Evolutionary conservation across 2,329 filamentous ascomycete species (phyloP).

Genomic region (Ascochyta koolunga): DNA sequence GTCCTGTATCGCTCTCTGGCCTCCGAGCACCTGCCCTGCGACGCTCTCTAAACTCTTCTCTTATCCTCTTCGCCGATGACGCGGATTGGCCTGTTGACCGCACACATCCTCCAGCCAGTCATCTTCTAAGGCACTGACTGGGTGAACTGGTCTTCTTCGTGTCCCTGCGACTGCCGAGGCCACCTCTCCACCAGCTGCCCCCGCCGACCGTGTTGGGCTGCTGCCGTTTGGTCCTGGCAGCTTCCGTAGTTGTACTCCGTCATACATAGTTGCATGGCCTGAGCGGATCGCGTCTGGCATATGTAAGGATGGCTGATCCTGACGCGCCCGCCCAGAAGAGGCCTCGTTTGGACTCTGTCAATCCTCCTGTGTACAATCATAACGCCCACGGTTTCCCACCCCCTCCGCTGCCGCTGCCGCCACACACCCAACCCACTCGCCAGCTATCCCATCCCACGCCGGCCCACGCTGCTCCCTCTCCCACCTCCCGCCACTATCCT

Average conservation of each 20-base stretch:
- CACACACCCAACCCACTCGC: conserved; percentile 37
- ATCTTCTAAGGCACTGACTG: conserved; percentile 35
- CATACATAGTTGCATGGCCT: conserved; percentile 49
- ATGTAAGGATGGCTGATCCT: conserved; percentile 50
- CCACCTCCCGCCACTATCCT: conserved; percentile 34
- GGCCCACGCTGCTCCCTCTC: conserved; percentile 39
- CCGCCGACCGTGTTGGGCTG: conserved; percentile 33
- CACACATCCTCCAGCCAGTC: conserved; percentile 32
- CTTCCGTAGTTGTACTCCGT: conserved; percentile 25
- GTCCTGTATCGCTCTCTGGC: conserved; percentile 38
- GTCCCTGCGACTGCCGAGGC: conserved; percentile 41
- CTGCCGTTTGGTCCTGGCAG: conserved; percentile 31
- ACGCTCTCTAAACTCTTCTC: conserved; percentile 45
- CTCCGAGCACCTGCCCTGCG: conserved; percentile 40
- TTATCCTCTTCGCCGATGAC: conserved; percentile 41
- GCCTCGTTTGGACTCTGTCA: conserved; percentile 47
- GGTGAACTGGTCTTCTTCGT: conserved; percentile 35
- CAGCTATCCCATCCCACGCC: conserved; percentile 40
- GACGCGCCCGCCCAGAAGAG: conserved; percentile 48
- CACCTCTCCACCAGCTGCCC: conserved; percentile 32
- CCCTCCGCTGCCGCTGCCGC: conserved; percentile 37
- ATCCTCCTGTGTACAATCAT: conserved; percentile 36
- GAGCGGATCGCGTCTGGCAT: conserved; percentile 43
- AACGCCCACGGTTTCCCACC: conserved; percentile 42
- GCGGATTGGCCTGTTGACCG: conserved; percentile 41